phyloP scores from a whole-genome alignment of 352 stramenopile genomes.

The Globisporangium okanoganense region DNA sequence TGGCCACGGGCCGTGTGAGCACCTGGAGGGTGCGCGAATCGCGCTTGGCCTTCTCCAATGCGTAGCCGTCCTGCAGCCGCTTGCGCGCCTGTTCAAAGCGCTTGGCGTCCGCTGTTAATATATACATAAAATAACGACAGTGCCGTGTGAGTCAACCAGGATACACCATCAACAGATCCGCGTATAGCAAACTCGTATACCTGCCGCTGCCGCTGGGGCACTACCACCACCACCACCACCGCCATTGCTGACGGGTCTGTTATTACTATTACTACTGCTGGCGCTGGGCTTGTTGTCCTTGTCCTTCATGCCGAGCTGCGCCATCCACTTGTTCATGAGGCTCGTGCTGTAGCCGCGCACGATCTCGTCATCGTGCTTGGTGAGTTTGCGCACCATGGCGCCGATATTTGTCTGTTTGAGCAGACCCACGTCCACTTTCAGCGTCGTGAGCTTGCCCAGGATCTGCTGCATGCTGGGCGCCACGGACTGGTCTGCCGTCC shows the following conservation, averaged over 20 bases:
- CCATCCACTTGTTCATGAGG: slow-evolving; percentile 85
- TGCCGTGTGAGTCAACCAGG: no score
- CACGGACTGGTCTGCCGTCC: slow-evolving; percentile 54
- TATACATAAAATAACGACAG: not conserved
- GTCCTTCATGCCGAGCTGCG: slow-evolving; percentile 48
- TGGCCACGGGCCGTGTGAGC: slow-evolving; percentile 50
- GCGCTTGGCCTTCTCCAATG: slow-evolving; percentile 59
- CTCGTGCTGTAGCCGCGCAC: slow-evolving; percentile 74
- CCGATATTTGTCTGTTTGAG: slow-evolving; percentile 77
- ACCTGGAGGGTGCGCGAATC: slow-evolving; percentile 75
- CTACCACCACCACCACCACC: not conserved
- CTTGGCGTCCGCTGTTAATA: slow-evolving; percentile 24
- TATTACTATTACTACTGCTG: slow-evolving; percentile 8
- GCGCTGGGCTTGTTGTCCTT: slow-evolving; percentile 2
- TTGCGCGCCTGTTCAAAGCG: slow-evolving; percentile 68
- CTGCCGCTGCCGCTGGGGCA: not conserved
- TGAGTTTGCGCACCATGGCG: slow-evolving; percentile 79
- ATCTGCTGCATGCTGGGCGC: slow-evolving; percentile 62
- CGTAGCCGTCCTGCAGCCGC: slow-evolving; percentile 74
- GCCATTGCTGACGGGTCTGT: slow-evolving; percentile 4
- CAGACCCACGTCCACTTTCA: slow-evolving; percentile 72
- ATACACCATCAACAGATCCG: not conserved
- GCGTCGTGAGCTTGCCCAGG: slow-evolving; percentile 68
- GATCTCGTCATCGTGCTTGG: slow-evolving; percentile 81
- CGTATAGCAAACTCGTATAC: not conserved